Percentiles rank a stretch among this genome's conserved stretches.
Evolutionary conservation across 1,284 basidiomycete genomes (phyloP).

Genomic region (Pulchroboletus neoregius): DNA sequence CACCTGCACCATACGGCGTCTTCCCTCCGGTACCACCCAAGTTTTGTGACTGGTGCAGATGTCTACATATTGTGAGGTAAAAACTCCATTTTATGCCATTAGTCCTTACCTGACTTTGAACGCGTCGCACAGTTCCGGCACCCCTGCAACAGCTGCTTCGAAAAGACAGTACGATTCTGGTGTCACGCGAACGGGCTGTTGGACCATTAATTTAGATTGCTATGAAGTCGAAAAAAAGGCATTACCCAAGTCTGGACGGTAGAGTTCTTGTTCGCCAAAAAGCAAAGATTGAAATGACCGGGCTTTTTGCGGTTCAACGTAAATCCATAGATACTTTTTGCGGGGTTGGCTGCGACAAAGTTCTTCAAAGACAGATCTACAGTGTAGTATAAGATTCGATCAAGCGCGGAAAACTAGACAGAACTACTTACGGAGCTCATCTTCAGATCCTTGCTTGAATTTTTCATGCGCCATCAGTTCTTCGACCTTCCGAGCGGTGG

Average conservation of each 20-base stretch:
- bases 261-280: constrained; percentile 88
- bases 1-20: constrained; percentile 74
- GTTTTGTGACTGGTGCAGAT: constrained; percentile 78
- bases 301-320: constrained; percentile 86
- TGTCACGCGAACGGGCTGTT: constrained; percentile 80
- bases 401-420: not conserved
- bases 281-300: constrained; percentile 92
- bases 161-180: constrained; percentile 90
- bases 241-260: constrained; percentile 87
- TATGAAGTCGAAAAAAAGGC: not conserved
- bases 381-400: not conserved
- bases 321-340: constrained; percentile 95
- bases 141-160: constrained; percentile 83
- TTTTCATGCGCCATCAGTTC: constrained; percentile 96
- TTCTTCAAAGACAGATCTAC: constrained; percentile 87
- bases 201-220: constrained; percentile 9
- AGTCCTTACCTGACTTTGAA: constrained; percentile 84
- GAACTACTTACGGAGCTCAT: constrained; percentile 78
- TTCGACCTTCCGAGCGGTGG: constrained; percentile 91
- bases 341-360: constrained; percentile 89
- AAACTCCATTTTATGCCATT: not conserved
- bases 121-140: constrained; percentile 89
- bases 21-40: constrained; percentile 60
- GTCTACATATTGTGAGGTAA: constrained; percentile 41
- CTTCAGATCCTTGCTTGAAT: constrained; percentile 85